Base-by-base conservation (phyloP, 192 early-diverging fungal species). In the Rhizophagus prolifer region DNA sequence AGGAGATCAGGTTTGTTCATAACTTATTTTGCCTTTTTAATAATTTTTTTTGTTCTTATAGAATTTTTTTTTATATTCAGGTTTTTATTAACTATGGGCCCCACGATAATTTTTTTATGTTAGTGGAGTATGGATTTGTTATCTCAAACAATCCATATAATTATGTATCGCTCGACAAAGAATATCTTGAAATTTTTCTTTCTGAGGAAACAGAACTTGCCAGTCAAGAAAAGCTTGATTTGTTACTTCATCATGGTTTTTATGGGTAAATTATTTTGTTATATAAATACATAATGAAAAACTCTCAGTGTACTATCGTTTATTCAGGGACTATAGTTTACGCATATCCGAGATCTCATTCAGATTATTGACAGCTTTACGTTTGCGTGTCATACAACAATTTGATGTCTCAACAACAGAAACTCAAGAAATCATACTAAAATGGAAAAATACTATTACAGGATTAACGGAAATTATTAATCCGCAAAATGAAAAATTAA, bases 41-140 rank as follows among this genome's bases (percentile, higher is more conserved):
- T 47, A 12, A 54, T 54, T 7, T 54, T 16, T 4, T 14, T 31
- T 31, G 13, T 13, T 36, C 19, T 58, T n/a, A 61, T 23, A 31
- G 26, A 8, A 23, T 16, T 38, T 19, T 31, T 65, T 12, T 46
- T 60, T 46, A 46, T 41, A 62, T 44, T 4, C 36, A 84, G 81
- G 86, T 87, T 0, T 90, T 86, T 74, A 88, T 90, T 58, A 86
- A 86, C 46, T 90, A 90, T 74, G 88, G 88, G 0, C 83, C 86
- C 7, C 88, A 90, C 59, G 87, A 88, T 60, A 87, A 90, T 79
- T 78, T 78, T 59, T 86, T 85, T 31, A 83, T 90, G 9, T 74
- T 90, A 26, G 71, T 84, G 61, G 88, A 90, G 62, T 90, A 90
- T 58, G 88, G 88, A 1, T 90, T 90, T 78, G 83, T 86, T 7